phyloP scores from a whole-genome alignment of 805 yeast species.

The Blastobotrys peoriensis region DNA sequence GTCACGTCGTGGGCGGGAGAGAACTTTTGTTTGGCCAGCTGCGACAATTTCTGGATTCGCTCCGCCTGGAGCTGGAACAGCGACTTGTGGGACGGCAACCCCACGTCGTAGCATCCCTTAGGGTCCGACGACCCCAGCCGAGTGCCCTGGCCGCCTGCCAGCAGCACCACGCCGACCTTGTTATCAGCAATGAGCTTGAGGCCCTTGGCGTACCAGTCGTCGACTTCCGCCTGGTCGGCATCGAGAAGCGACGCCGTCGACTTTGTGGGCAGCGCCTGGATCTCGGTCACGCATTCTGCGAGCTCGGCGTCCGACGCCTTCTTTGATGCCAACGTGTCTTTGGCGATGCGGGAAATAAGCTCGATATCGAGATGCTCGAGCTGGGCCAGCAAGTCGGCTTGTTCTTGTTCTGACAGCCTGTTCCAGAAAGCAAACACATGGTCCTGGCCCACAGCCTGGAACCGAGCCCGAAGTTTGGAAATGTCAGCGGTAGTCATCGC shows the following conservation, averaged over 20 bases:
- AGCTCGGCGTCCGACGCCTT: conserved; percentile 2
- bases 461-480: conserved; percentile 13
- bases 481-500: conserved; percentile 19
- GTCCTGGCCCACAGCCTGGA: conserved; percentile 33
- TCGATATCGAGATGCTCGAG: conserved; percentile 32
- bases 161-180: conserved; percentile 80
- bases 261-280: conserved; percentile 28
- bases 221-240: conserved; percentile 28
- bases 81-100: conserved; percentile 76
- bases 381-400: conserved; percentile 28
- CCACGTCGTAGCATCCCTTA: conserved; percentile 89
- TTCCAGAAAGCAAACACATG: conserved; percentile 37
- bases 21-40: conserved; percentile 39
- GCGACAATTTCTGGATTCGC: conserved; percentile 59
- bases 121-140: conserved; percentile 86
- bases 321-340: conserved; percentile 17
- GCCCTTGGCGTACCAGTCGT: conserved; percentile 49
- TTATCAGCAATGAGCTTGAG: conserved; percentile 58
- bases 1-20: conserved; percentile 23
- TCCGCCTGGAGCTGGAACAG: conserved; percentile 93
- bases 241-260: conserved; percentile 29
- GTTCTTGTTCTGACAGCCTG: conserved; percentile 24
- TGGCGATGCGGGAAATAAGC: conserved; percentile 27
- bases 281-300: conserved; percentile 9
- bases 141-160: conserved; percentile 99